Evolutionary conservation across 179 eudicot genomes (phyloP), one percentile per base, ranked within the genome.

Genomic region (Spinacia oleracea): DNA sequence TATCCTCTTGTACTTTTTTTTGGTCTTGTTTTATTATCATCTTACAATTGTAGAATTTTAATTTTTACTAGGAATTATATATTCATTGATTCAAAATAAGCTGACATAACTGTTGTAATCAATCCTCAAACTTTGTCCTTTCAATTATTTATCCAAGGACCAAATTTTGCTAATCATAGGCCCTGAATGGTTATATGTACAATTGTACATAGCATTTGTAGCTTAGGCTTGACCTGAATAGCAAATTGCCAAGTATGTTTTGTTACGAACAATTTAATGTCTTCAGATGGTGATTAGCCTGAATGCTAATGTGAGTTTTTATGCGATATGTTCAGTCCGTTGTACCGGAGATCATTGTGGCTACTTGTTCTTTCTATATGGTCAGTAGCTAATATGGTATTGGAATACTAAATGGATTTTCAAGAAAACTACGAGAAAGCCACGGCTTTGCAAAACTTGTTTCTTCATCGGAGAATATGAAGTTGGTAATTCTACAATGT

Each of bases 81-180:
- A 53, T 53, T 53, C 9, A 20, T 18, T 4, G 1, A 51, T 15
- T 42, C 23, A 40, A 20, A 20, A 34, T 38, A 23, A 42, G 32
- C 66, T 77, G 40, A 16, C 68, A 69, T 16, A 51, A 25, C 50
- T 62, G 0, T 31, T 53, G 66, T 11, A 29, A 62, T 51, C 29
- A 32, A 48, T 55, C 38, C 42, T 51, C 8, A 48, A 46, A 58
- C 65, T 32, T 35, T 40, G 29, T 16, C 16, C 50, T 32, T 48
- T 21, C 48, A 23, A 31, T 32, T 43, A 12, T 18, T 9, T 45
- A 25, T 27, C n/a, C 15, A 34, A 11, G 62, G 59, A 46, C 74
- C 40, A 46, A 48, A 51, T 45, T 70, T 71, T 48, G 60, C 50
- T 67, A 67, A 11, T 20, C 70, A 21, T n/a, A n/a, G n/a, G n/a